phyloP scores from a whole-genome alignment of 2,329 filamentous ascomycete species.

The Penicillium decumbens region DNA sequence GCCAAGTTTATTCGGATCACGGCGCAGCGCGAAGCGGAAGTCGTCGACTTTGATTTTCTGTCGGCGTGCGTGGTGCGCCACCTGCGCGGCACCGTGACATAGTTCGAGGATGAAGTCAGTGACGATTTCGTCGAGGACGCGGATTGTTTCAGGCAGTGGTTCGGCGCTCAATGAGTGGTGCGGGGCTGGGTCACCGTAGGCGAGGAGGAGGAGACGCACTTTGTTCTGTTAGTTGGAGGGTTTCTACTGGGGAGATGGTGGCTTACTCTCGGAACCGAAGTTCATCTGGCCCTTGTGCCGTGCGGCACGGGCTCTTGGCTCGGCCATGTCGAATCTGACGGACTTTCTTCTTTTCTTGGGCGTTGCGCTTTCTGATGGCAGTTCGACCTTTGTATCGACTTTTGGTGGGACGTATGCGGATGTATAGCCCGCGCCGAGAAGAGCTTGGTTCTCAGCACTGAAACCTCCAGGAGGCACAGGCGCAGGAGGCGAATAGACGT shows the following conservation, averaged over 20 bases:
- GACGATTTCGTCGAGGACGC: conserved; percentile 87
- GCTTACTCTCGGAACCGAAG: conserved; percentile 66
- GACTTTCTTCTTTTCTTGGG: conserved; percentile 9
- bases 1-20: conserved; percentile 79
- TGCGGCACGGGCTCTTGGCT: conserved; percentile 70
- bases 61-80: conserved; percentile 78
- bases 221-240: not conserved
- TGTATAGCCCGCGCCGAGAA: conserved; percentile 25
- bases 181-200: conserved; percentile 43
- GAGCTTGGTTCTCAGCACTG: conserved; percentile 14
- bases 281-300: conserved; percentile 81
- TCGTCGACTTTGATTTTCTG: conserved; percentile 98
- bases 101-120: conserved; percentile 95
- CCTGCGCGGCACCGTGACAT: conserved; percentile 81
- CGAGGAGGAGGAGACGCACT: conserved; percentile 44
- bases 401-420: conserved; percentile 7
- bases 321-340: conserved; percentile 52
- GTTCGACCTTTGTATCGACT: not conserved
- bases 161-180: conserved; percentile 64
- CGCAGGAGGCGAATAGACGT: too few species aligned
- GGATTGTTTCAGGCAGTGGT: conserved; percentile 77
- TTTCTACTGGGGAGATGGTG: not conserved
- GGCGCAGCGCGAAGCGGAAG: conserved; percentile 87
- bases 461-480: not conserved
- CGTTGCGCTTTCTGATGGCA: not conserved